These are phyloP conservation scores for Trametes punicea DNA, from an alignment of 768 basidiomycete genomes.

Conservation along the genomic window DNA sequence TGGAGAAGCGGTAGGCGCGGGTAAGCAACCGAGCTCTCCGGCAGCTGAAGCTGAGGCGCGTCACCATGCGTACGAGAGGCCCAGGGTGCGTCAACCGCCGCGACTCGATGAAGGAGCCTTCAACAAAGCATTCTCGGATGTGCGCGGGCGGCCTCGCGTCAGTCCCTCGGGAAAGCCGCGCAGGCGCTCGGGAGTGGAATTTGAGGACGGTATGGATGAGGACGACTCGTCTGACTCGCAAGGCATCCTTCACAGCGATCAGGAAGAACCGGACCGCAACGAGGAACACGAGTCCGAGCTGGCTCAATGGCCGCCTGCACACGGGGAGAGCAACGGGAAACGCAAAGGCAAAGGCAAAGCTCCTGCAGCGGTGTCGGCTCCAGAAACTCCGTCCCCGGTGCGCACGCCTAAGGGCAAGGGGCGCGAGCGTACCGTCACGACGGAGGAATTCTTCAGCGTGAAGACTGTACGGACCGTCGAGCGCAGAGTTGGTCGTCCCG, in stretches of 20 bases:
- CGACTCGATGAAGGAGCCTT: constrained; percentile 25
- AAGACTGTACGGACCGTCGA: constrained; percentile 6
- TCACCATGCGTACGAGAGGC: not conserved
- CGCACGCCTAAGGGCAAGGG: constrained; percentile 4
- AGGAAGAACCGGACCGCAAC: not conserved
- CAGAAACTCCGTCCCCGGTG: not conserved
- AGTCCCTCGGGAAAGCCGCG: not conserved
- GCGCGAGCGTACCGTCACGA: constrained; percentile 4
- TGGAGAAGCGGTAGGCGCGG: not conserved
- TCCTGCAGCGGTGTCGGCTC: not conserved
- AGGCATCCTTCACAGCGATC: not conserved
- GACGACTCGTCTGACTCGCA: not conserved
- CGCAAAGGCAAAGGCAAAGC: constrained; percentile 6
- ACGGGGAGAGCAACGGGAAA: not conserved
- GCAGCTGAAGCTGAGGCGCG: constrained; percentile 4
- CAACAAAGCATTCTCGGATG: constrained; percentile 24
- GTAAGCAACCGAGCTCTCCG: constrained; percentile 2
- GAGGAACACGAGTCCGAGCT: not conserved
- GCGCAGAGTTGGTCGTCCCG: not conserved
- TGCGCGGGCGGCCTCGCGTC: constrained; percentile 9
- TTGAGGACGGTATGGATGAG: not conserved
- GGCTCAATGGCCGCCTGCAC: constrained; percentile 14
- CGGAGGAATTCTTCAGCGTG: constrained; percentile 11
- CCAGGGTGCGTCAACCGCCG: constrained; percentile 18
- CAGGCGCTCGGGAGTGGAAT: constrained; percentile 6